A percentile compares a stretch with the other conserved stretches of the same genome.
Evolutionary conservation across 1,284 basidiomycete species (phyloP).

Genomic region (Phlebopus sp.): DNA sequence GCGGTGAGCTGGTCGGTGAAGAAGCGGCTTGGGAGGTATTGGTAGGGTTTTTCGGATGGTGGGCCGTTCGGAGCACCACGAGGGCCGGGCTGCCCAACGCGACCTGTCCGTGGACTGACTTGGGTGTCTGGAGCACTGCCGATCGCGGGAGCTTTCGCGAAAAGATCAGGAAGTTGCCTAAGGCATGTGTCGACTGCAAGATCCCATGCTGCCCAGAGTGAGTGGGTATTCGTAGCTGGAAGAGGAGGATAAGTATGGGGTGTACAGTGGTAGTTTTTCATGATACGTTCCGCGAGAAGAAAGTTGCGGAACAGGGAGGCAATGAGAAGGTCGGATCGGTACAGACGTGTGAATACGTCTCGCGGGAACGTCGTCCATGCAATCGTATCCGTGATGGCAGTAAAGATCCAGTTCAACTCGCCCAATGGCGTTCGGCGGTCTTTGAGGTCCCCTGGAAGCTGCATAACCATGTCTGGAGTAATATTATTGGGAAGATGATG

Average conservation of each 20-base stretch:
- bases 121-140: slow-evolving; percentile 30
- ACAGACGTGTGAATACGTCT: slow-evolving; percentile 91
- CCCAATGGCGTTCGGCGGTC: slow-evolving; percentile 94
- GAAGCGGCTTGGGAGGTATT: slow-evolving; percentile 89
- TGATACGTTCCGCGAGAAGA: slow-evolving; percentile 94
- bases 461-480: slow-evolving; percentile 90
- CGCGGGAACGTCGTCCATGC: slow-evolving; percentile 97
- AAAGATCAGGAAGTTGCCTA: slow-evolving; percentile 86
- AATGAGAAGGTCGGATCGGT: slow-evolving; percentile 94
- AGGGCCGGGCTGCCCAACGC: slow-evolving; percentile 36
- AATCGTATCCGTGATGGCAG: slow-evolving; percentile 97
- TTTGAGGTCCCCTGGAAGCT: slow-evolving; percentile 94
- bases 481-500: slow-evolving; percentile 79
- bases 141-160: slow-evolving; percentile 58
- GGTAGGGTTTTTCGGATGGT: slow-evolving; percentile 49
- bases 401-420: slow-evolving; percentile 99
- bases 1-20: slow-evolving; percentile 97
- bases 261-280: slow-evolving; percentile 98
- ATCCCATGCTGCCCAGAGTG: slow-evolving; percentile 97
- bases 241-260: slow-evolving; percentile 92
- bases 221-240: slow-evolving; percentile 93
- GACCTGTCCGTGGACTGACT: slow-evolving; percentile 35
- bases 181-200: slow-evolving; percentile 95
- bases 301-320: slow-evolving; percentile 97
- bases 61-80: slow-evolving; percentile 24